These are phyloP conservation scores for Pseudogymnoascus sp. DNA, from an alignment of 2,329 filamentous ascomycete species.

Conservation along the genomic window DNA sequence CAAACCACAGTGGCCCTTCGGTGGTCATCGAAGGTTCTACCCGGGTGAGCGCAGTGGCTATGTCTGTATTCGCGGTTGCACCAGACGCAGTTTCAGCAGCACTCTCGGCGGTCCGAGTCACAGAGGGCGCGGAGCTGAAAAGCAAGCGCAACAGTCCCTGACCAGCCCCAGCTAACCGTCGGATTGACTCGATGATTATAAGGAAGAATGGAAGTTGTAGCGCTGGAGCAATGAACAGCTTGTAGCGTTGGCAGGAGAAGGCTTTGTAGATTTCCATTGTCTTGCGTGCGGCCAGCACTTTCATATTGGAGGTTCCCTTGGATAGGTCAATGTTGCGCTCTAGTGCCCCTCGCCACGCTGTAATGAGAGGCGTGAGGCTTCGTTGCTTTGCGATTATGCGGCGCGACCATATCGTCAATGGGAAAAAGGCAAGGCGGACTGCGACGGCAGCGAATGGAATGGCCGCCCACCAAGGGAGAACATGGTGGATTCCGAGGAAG, in stretches of 20 bases:
- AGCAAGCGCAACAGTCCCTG: constrained; percentile 34
- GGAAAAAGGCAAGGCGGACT: constrained; percentile 39
- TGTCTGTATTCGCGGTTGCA: constrained; percentile 11
- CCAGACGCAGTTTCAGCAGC: background rate
- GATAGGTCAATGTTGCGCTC: constrained; percentile 18
- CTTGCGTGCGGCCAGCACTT: constrained; percentile 10
- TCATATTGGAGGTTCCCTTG: constrained; percentile 18
- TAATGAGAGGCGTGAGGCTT: constrained; percentile 34
- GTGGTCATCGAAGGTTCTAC: constrained; percentile 41
- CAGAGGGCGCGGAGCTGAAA: background rate
- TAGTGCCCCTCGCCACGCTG: constrained; percentile 27
- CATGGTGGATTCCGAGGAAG: constrained; percentile 41
- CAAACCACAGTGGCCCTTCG: constrained; percentile 55
- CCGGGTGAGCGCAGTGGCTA: constrained; percentile 18
- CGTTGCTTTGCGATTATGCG: constrained; percentile 32
- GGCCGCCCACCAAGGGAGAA: constrained; percentile 44
- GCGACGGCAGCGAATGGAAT: constrained; percentile 46
- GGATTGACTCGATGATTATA: constrained; percentile 37
- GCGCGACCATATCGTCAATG: constrained; percentile 37
- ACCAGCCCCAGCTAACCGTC: constrained; percentile 37
- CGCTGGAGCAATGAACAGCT: constrained; percentile 25
- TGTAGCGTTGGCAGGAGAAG: constrained; percentile 29
- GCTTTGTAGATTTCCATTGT: constrained; percentile 27
- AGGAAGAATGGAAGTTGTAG: constrained; percentile 39
- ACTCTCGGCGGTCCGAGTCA: background rate